Conservation (phyloP, 805 yeast genomes). For the Candida sanyiensis region DNA sequence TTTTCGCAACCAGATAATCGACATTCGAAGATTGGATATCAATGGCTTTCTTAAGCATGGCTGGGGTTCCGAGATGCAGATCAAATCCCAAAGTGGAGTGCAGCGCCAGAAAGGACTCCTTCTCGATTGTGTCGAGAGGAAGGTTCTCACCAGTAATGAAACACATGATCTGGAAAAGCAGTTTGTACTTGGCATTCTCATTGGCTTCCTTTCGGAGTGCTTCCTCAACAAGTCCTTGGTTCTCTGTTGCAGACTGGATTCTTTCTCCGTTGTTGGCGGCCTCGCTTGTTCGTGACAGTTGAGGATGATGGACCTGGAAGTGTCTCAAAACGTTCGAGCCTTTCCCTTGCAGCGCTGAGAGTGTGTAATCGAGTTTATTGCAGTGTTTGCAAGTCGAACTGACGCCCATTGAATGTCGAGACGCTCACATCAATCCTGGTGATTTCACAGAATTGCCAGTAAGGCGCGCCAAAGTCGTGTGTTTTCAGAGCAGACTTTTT, state of each 20-base stretch:
- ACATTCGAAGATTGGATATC: neutral
- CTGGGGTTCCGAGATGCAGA: slow-evolving; percentile 60
- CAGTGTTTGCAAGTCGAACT: neutral
- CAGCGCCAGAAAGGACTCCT: no score
- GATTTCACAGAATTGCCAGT: neutral
- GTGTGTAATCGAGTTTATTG: neutral
- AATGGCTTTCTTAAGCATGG: slow-evolving; percentile 34
- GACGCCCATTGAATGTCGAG: neutral
- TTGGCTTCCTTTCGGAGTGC: neutral
- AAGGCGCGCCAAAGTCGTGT: neutral
- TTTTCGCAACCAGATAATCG: neutral
- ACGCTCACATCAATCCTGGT: neutral
- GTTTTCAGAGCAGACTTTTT: neutral
- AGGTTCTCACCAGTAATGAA: no score
- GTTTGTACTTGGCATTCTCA: neutral
- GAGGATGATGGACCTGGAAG: neutral
- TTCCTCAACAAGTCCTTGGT: neutral
- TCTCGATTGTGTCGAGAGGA: neutral
- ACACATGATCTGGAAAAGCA: neutral
- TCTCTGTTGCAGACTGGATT: neutral
- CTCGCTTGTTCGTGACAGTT: neutral
- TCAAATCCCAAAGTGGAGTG: slow-evolving; percentile 35
- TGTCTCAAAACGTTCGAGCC: neutral
- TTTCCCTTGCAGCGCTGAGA: neutral
- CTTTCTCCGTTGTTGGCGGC: neutral